A percentile compares a stretch with the other conserved stretches of the same genome.
Evolutionary conservation across 371 early-diverging fungal species (phyloP).

Genomic region (Lichtheimia corymbifera): DNA sequence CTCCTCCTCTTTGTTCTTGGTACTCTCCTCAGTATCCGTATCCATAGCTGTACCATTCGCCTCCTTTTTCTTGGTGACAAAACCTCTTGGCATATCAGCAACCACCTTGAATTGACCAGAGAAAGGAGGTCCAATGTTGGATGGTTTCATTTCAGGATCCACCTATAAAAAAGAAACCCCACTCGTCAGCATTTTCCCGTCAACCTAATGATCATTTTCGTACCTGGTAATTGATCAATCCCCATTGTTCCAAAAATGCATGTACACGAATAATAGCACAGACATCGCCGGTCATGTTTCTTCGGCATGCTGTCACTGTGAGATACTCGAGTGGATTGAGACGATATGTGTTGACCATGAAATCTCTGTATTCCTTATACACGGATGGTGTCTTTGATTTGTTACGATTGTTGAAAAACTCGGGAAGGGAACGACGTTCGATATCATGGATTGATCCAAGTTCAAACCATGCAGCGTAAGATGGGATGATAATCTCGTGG

Average conservation of each 20-base stretch:
- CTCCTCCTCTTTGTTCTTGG: not conserved
- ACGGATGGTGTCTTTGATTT: conserved; percentile 89
- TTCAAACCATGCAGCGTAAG: conserved; percentile 96
- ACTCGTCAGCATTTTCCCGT: conserved; percentile 7
- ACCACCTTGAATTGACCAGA: conserved; percentile 22
- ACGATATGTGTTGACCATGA: conserved; percentile 96
- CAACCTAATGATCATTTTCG: conserved; percentile 32
- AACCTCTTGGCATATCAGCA: conserved; percentile 16
- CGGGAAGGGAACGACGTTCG: conserved; percentile 90
- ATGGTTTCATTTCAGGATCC: conserved; percentile 87
- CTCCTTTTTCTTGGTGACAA: not conserved
- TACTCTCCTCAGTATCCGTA: not conserved
- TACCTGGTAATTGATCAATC: conserved; percentile 98
- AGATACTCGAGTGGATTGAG: conserved; percentile 93
- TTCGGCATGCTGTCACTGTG: conserved; percentile 94
- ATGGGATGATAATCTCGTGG: conserved; percentile 84
- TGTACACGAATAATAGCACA: conserved; percentile 96
- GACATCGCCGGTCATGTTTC: conserved; percentile 96
- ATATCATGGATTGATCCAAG: conserved; percentile 81
- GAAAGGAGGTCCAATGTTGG: conserved; percentile 43
- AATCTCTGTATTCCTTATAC: conserved; percentile 95
- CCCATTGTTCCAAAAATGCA: conserved; percentile 99
- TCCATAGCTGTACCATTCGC: no score
- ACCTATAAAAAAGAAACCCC: conserved; percentile 61
- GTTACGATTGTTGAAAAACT: conserved; percentile 93